Percentiles rank a stretch among this genome's conserved stretches.
phyloP scores from a whole-genome alignment of 495 filamentous ascomycete species.

The Aspergillus egyptiacus region DNA sequence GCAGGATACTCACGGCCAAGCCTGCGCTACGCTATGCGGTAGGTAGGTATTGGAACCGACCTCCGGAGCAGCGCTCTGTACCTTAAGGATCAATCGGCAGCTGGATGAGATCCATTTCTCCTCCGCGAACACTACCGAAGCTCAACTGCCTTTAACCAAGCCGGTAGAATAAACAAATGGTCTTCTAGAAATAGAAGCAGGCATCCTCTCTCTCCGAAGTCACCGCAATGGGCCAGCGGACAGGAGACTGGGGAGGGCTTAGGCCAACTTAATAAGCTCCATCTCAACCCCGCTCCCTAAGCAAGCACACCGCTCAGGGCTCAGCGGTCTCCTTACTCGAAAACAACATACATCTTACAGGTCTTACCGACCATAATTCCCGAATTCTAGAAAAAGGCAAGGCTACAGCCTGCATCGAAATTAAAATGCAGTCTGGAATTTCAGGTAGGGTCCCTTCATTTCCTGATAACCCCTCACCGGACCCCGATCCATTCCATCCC shows the following conservation, averaged over 20 bases:
- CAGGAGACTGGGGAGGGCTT: background rate
- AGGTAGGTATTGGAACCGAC: no score
- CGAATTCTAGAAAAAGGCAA: background rate
- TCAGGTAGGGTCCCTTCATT: constrained; percentile 49
- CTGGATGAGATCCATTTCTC: background rate
- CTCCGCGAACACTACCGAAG: background rate
- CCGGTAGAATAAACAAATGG: background rate
- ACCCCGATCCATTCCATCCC: background rate
- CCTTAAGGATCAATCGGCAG: background rate
- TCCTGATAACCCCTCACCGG: background rate
- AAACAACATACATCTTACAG: background rate
- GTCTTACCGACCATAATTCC: constrained; percentile 1
- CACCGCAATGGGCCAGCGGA: no score
- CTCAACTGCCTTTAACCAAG: background rate
- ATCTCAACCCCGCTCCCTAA: constrained; percentile 4
- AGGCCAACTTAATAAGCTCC: background rate
- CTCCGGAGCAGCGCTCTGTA: no score
- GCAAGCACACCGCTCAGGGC: constrained; percentile 2
- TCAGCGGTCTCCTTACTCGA: background rate
- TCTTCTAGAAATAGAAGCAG: background rate
- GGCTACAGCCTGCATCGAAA: constrained; percentile 5
- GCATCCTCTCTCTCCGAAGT: background rate
- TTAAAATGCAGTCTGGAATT: constrained; percentile 82
- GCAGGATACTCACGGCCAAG: constrained; percentile 12
- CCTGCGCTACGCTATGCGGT: constrained; percentile 6